Evolutionary conservation across 2,329 filamentous ascomycete species (phyloP).

Genomic region (Neonectria punicea): DNA sequence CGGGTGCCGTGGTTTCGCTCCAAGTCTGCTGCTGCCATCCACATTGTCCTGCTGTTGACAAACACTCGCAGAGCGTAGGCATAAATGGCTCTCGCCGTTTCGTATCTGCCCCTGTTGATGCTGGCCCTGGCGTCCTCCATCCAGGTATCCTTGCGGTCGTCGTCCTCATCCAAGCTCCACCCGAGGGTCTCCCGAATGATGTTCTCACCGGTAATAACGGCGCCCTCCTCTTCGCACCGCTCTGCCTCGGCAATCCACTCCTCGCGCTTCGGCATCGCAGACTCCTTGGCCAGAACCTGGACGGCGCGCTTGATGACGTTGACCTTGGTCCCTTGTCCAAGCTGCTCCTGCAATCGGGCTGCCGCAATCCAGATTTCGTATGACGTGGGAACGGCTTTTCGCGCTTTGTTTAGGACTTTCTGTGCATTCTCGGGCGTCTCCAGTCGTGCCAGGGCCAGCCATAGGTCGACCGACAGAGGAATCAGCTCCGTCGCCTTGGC

Average conservation of each 20-base stretch:
- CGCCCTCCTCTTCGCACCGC: slow-evolving; percentile 92
- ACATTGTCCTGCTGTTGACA: slow-evolving; percentile 85
- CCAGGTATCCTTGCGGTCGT: slow-evolving; percentile 96
- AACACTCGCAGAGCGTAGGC: slow-evolving; percentile 92
- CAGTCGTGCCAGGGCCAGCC: slow-evolving; percentile 90
- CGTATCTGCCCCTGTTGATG: slow-evolving; percentile 83
- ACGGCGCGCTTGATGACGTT: slow-evolving; percentile 96
- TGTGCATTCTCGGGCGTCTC: slow-evolving; percentile 93
- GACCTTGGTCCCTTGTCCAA: slow-evolving; percentile 79
- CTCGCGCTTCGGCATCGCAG: slow-evolving; percentile 96
- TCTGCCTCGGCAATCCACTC: slow-evolving; percentile 97
- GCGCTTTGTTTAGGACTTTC: slow-evolving; percentile 92
- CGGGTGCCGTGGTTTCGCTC: slow-evolving; percentile 89
- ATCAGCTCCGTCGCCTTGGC: slow-evolving; percentile 97
- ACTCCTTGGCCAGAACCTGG: slow-evolving; percentile 87
- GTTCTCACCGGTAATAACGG: slow-evolving; percentile 83
- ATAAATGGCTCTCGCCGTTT: slow-evolving; percentile 93
- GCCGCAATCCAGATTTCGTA: slow-evolving; percentile 98
- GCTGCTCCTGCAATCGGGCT: slow-evolving; percentile 87
- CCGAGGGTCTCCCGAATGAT: slow-evolving; percentile 94
- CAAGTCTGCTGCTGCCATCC: slow-evolving; percentile 90
- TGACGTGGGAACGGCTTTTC: slow-evolving; percentile 92
- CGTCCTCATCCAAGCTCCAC: slow-evolving; percentile 93
- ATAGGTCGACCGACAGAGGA: slow-evolving; percentile 91
- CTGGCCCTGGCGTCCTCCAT: slow-evolving; percentile 90